Conservation (phyloP, 139 green algal species). For the Coelastrella sp. region DNA sequence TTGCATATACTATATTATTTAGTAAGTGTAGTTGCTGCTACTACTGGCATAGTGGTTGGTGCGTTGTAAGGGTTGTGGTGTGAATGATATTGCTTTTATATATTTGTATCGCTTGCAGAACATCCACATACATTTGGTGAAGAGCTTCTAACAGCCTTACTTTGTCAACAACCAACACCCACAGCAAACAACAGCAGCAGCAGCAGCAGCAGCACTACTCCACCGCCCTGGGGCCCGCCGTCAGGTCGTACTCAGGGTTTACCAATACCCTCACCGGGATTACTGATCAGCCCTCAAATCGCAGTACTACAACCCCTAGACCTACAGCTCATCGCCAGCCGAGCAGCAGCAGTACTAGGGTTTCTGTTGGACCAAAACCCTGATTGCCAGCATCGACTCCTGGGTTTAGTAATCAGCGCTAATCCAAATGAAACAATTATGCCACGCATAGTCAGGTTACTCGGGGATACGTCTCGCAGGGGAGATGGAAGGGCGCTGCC, state of each 20-base stretch:
- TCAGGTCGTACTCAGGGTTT: not conserved
- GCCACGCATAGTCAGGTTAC: slow-evolving; percentile 41
- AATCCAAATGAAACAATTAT: slow-evolving; percentile 51
- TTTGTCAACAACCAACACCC: slow-evolving; percentile 23
- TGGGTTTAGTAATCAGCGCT: slow-evolving; percentile 48
- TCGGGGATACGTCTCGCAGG: not conserved
- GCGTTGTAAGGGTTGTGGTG: too few relatives aligned
- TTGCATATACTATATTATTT: not conserved
- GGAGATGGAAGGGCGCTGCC: slow-evolving; percentile 1
- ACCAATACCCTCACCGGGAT: too few relatives aligned
- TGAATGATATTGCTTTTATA: not conserved
- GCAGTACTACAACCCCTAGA: not conserved
- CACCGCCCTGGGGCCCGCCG: not conserved
- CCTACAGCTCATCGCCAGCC: slow-evolving; percentile 26
- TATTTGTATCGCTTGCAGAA: not conserved
- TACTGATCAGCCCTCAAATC: not conserved
- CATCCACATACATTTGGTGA: slow-evolving; percentile 55
- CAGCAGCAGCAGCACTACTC: slow-evolving; percentile 27
- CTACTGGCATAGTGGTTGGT: not conserved
- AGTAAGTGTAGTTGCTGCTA: not conserved
- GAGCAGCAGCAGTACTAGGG: slow-evolving; percentile 59
- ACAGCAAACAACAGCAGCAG: not conserved
- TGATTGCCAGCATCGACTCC: slow-evolving; percentile 54
- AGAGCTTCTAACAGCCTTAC: slow-evolving; percentile 54
- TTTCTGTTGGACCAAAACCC: slow-evolving; percentile 60